phyloP scores from a whole-genome alignment of 2,329 filamentous ascomycete species.

The Aspergillus aculeatus region DNA sequence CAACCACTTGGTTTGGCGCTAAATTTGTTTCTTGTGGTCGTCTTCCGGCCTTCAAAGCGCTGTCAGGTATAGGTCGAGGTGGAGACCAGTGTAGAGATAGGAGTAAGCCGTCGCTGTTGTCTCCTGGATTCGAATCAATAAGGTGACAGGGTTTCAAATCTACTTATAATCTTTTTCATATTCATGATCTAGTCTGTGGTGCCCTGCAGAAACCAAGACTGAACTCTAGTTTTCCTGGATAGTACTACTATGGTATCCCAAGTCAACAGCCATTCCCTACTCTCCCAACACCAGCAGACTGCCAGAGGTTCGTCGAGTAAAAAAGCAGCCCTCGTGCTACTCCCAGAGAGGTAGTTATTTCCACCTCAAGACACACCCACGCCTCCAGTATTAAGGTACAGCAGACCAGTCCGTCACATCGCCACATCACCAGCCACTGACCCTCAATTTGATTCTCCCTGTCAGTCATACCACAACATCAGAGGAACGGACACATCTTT shows the following conservation, averaged over 20 bases:
- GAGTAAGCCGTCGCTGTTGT: neutral
- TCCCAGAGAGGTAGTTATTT: too few species aligned
- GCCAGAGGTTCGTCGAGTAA: too few species aligned
- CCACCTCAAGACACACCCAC: too few species aligned
- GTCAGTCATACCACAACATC: too few species aligned
- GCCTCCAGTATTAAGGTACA: too few species aligned
- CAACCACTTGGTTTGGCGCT: slow-evolving; percentile 14
- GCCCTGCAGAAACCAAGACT: neutral
- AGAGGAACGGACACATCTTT: too few species aligned
- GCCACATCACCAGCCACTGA: neutral
- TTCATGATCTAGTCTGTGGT: neutral
- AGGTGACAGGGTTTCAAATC: neutral
- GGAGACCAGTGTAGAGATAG: neutral
- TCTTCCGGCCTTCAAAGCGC: neutral
- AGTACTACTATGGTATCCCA: too few species aligned
- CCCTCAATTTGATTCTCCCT: neutral
- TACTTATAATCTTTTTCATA: neutral
- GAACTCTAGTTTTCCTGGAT: too few species aligned
- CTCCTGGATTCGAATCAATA: neutral
- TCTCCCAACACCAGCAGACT: too few species aligned
- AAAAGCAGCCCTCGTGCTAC: too few species aligned
- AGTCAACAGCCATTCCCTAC: too few species aligned
- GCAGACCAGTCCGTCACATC: neutral
- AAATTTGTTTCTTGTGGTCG: slow-evolving; percentile 5
- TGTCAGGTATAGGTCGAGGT: neutral